phyloP scores from a whole-genome alignment of 805 yeast species.

The Scheffersomyces spartinae region DNA sequence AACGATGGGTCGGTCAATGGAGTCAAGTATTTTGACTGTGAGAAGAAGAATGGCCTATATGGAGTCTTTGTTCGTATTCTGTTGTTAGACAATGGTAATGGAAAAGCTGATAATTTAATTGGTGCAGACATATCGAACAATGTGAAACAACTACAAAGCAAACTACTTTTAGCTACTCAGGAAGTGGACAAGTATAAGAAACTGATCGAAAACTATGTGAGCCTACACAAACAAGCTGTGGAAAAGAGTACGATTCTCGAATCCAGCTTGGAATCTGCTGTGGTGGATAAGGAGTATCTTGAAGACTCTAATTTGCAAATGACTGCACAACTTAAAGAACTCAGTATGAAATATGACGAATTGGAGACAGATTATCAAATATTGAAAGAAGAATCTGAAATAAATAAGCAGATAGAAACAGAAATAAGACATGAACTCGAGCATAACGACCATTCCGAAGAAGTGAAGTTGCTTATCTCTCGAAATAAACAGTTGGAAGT shows the following conservation, averaged over 20 bases:
- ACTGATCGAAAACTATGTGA: slow-evolving; percentile 8
- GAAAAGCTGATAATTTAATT: no score
- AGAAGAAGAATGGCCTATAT: slow-evolving; percentile 12
- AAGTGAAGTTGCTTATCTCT: slow-evolving; percentile 12
- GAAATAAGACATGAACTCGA: no score
- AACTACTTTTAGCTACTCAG: slow-evolving; percentile 26
- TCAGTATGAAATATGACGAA: slow-evolving; percentile 17
- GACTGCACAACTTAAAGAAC: slow-evolving; percentile 9
- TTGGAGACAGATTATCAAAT: slow-evolving; percentile 18
- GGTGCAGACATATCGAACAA: no score
- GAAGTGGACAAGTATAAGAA: slow-evolving; percentile 13
- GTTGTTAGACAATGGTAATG: no score
- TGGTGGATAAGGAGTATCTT: slow-evolving; percentile 35
- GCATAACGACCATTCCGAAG: no score
- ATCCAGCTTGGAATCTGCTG: slow-evolving; percentile 14
- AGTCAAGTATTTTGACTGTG: slow-evolving; percentile 23
- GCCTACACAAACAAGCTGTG: slow-evolving; percentile 4
- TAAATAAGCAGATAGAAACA: slow-evolving; percentile 24
- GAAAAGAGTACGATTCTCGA: slow-evolving; percentile 7
- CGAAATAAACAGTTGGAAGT: slow-evolving; percentile 28
- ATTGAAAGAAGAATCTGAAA: slow-evolving; percentile 23
- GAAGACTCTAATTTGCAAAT: slow-evolving; percentile 21
- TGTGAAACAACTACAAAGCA: slow-evolving; percentile 37
- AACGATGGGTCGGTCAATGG: slow-evolving; percentile 29
- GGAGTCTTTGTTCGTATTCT: slow-evolving; percentile 49